Conservation (phyloP, 495 filamentous ascomycete species). For the Penicillium pancosmium region DNA sequence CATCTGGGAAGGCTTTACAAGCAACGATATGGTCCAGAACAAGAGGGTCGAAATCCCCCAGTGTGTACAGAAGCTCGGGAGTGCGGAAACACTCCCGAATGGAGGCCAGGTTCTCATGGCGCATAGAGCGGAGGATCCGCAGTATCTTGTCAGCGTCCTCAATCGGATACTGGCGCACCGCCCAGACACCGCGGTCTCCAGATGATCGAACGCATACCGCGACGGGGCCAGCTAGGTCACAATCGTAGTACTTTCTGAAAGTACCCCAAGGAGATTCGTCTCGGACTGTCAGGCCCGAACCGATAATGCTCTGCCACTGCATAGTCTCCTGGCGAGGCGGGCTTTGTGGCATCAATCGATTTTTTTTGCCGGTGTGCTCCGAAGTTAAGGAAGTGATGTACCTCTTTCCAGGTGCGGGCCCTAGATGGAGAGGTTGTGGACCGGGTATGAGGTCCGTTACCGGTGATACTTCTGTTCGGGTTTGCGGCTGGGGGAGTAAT, state of each 20-base stretch:
- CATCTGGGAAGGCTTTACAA: slow-evolving; percentile 19
- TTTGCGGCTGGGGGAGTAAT: neutral
- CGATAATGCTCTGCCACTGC: slow-evolving; percentile 4
- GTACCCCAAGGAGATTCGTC: slow-evolving; percentile 19
- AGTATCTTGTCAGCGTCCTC: slow-evolving; percentile 15
- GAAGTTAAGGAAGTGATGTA: neutral
- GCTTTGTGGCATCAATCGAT: neutral
- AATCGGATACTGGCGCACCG: slow-evolving; percentile 13
- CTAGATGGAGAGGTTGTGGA: neutral
- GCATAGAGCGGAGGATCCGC: slow-evolving; percentile 5
- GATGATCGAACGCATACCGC: slow-evolving; percentile 11
- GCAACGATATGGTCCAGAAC: slow-evolving; percentile 22
- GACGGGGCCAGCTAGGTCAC: slow-evolving; percentile 23
- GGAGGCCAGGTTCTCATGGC: slow-evolving; percentile 18
- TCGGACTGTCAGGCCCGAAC: slow-evolving; percentile 9
- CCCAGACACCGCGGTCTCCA: slow-evolving; percentile 7
- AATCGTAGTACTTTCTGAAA: slow-evolving; percentile 18
- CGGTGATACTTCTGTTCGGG: neutral
- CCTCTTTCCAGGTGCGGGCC: neutral
- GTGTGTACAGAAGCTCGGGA: slow-evolving; percentile 15
- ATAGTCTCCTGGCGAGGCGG: slow-evolving; percentile 11
- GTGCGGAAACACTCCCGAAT: slow-evolving; percentile 14
- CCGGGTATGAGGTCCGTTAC: neutral
- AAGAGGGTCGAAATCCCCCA: slow-evolving; percentile 18
- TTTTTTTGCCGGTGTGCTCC: slow-evolving; percentile 14